Evolutionary conservation across 2,329 filamentous ascomycete genomes (phyloP), one percentile per base, ranked within the genome.

Genomic region (Pseudopyricularia cyperi): DNA sequence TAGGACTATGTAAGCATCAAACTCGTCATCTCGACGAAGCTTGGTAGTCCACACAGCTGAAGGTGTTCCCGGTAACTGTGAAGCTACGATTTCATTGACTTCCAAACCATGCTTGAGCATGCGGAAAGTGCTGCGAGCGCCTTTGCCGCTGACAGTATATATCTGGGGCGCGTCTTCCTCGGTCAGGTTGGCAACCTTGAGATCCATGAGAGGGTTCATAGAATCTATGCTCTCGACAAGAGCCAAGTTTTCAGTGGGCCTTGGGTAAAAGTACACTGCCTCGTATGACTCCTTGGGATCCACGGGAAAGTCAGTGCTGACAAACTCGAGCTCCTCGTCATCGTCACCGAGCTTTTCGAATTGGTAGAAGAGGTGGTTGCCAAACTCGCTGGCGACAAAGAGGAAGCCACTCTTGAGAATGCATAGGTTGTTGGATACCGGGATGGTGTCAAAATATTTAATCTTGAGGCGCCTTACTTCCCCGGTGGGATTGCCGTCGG

Each of bases 361-460:
- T 64, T 97, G 91, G 66, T 97, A 98, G 59, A 98, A 89, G 55
- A 89, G 82, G 63, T 94, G 87, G 64, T 96, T 93, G 30, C 94
- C 93, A 57, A 86, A 89, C 66, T 98, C 91, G 61, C 87, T 88
- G 7, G 89, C 89, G 51, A 91, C 85, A 62, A 93, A 98, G 11
- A 98, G 76, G 63, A 95, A 98, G 28, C 93, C 94, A 57, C 89
- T 95, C 69, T 95, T 95, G 58, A 98, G 69, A 58, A 98, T 95
- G 65, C 89, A 89, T 46, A 99, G 77, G 62, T 80, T 94, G 0
- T 87, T 83, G 0, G 90, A 89, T 35, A 95, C 75, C 0, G 94
- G 91, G 3, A 96, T 86, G 0, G 93, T 98, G 61, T 98, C 93
- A 60, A 97, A 98, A 67, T 97, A 98, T 66, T 96, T 96, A 68